Evolutionary conservation across 257 asterid species (phyloP), one percentile per base, ranked within the genome.

Genomic region (Eucommia ulmoides): DNA sequence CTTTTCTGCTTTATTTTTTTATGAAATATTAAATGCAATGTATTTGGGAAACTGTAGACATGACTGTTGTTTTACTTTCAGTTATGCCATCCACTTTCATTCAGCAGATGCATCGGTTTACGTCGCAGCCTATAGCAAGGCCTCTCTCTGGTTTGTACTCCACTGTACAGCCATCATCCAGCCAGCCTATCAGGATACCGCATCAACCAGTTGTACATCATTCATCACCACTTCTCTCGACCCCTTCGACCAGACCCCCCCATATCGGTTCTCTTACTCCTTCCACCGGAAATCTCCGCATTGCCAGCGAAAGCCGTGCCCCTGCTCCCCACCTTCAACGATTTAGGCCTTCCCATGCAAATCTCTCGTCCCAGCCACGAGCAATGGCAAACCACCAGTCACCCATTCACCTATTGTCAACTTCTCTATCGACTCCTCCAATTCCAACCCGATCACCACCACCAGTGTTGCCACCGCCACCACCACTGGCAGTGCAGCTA

Each of bases 201-300:
- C 44, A 65, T 41, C 79, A 59, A 47, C 25, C 48, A 41, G 17
- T 48, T 60, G n/a, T n/a, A n/a, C 75, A 54, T 20, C 73, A 29
- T 47, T 20, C 75, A 24, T 23, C 75, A 24, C 63, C 76, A 49
- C 76, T 26, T 52, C 55, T 42, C 54, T 53, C 84, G n/a, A 62
- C 68, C 52, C 15, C 58, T 25, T 58, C 71, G 20, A 22, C 76
- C 47, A 72, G 88, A 49, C 89, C 95, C 3, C 95, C 79, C 11
- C 60, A 54, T 64, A 79, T 88, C 45, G 46, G 72, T 50, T 62
- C 80, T 60, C 56, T 81, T 24, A 68, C 74, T 33, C 81, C 74
- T 59, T 42, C 57, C 10, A 45, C 50, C 1, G 45, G 62, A 46
- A 65, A 68, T 67, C 58, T 68, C 38, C 86, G 76, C 53, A 49